phyloP scores from a whole-genome alignment of 805 yeast genomes.

The Sugiyamaella floridensis region DNA sequence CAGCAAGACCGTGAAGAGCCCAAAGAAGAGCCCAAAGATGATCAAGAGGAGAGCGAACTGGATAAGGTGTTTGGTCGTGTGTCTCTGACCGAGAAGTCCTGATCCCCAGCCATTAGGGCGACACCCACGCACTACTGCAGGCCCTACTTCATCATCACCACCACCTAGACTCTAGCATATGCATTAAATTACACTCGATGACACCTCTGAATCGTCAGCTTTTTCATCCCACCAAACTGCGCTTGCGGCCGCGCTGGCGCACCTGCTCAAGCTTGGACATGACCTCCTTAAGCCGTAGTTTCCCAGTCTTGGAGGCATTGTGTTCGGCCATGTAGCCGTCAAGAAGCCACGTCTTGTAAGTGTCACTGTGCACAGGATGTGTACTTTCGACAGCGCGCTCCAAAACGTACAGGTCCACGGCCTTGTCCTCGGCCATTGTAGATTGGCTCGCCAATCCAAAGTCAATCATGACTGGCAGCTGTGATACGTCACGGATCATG shows the following conservation, averaged over 20 bases:
- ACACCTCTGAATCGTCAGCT: background rate
- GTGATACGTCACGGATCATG: constrained; percentile 37
- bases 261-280: constrained; percentile 70
- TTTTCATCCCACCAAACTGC: constrained; percentile 84
- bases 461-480: constrained; percentile 65
- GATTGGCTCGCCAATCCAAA: constrained; percentile 84
- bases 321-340: constrained; percentile 48
- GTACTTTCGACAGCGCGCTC: constrained; percentile 90
- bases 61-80: constrained; percentile 25
- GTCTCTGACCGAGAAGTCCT: constrained; percentile 1
- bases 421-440: constrained; percentile 78
- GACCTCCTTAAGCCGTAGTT: constrained; percentile 41
- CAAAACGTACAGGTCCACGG: constrained; percentile 91
- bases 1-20: background rate
- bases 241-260: constrained; percentile 84
- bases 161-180: no score
- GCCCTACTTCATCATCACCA: no score
- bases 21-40: background rate
- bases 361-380: constrained; percentile 65
- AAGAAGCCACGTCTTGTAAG: constrained; percentile 63
- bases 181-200: background rate
- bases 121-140: no score
- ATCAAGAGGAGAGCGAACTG: constrained; percentile 12
- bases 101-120: no score
- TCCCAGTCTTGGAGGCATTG: constrained; percentile 15